phyloP scores from a whole-genome alignment of 176 grass and related monocot genomes.

The Themeda triandra region DNA sequence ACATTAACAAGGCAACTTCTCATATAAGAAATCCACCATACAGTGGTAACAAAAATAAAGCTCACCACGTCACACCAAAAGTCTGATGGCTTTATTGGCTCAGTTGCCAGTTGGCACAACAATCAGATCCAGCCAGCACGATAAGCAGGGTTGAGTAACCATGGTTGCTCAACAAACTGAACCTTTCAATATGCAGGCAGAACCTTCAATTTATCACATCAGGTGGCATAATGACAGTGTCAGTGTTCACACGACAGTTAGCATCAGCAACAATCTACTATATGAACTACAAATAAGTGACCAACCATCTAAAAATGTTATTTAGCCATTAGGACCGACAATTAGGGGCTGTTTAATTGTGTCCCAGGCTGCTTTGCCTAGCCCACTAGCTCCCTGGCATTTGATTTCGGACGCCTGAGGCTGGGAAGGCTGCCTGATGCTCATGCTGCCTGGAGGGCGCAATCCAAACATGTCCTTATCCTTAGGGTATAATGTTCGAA shows the following conservation, averaged over 20 bases:
- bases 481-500: conserved; percentile 22
- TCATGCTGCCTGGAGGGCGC: too few species aligned
- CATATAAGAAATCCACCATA: not conserved
- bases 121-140: conserved; percentile 30
- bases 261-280: conserved; percentile 8
- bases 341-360: not conserved
- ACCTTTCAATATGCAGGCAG: conserved; percentile 3
- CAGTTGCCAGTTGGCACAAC: conserved; percentile 3
- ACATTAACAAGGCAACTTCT: not conserved
- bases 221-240: conserved; percentile 3
- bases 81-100: not conserved
- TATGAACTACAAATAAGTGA: not conserved
- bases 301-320: not conserved
- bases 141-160: conserved; percentile 14
- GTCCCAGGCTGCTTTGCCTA: not conserved
- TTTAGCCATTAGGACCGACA: not conserved
- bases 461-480: not conserved
- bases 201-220: conserved; percentile 14
- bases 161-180: not conserved
- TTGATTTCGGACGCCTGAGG: not conserved
- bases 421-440: not conserved
- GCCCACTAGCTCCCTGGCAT: not conserved
- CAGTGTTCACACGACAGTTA: not conserved
- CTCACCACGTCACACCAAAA: not conserved
- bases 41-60: not conserved